phyloP scores from a whole-genome alignment of 2,329 filamentous ascomycete species.

The Aspergillus sergii region DNA sequence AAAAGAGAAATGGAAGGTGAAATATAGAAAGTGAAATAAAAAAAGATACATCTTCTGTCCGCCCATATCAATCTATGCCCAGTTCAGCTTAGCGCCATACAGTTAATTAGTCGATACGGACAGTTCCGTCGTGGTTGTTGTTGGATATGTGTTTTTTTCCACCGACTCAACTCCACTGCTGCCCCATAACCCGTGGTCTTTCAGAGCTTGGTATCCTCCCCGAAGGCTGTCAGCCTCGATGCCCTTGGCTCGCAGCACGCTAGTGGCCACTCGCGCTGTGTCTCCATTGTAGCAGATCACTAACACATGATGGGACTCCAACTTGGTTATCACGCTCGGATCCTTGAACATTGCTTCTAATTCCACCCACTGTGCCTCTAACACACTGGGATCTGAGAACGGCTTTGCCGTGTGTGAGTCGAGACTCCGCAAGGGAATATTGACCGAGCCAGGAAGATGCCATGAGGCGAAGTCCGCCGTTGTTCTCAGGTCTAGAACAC shows the following conservation, averaged over 20 bases:
- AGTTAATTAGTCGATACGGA: conserved; percentile 8
- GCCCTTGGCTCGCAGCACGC: conserved; percentile 55
- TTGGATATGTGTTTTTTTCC: not conserved
- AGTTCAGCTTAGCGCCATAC: not conserved
- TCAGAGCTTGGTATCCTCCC: conserved; percentile 43
- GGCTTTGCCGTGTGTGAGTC: conserved; percentile 43
- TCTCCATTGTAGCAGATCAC: conserved; percentile 60
- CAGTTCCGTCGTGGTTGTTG: conserved; percentile 10
- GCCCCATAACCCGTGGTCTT: conserved; percentile 30
- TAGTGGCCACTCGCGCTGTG: conserved; percentile 56
- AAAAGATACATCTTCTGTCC: not conserved
- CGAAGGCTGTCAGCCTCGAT: conserved; percentile 51
- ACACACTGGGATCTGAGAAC: conserved; percentile 48
- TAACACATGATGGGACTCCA: conserved; percentile 43
- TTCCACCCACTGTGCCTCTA: conserved; percentile 52
- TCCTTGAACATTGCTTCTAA: conserved; percentile 49
- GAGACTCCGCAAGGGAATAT: conserved; percentile 46
- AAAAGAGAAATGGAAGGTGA: not conserved
- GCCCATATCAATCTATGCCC: not conserved
- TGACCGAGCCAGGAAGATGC: conserved; percentile 50
- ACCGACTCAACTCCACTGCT: conserved; percentile 14
- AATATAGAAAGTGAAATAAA: not conserved
- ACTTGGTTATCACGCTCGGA: conserved; percentile 19
- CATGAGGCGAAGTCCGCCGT: conserved; percentile 45
- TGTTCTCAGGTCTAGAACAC: conserved; percentile 51